These are phyloP conservation scores for Trichophyton mentagrophytes DNA, from an alignment of 2,329 filamentous ascomycete species.

Conservation along the genomic window DNA sequence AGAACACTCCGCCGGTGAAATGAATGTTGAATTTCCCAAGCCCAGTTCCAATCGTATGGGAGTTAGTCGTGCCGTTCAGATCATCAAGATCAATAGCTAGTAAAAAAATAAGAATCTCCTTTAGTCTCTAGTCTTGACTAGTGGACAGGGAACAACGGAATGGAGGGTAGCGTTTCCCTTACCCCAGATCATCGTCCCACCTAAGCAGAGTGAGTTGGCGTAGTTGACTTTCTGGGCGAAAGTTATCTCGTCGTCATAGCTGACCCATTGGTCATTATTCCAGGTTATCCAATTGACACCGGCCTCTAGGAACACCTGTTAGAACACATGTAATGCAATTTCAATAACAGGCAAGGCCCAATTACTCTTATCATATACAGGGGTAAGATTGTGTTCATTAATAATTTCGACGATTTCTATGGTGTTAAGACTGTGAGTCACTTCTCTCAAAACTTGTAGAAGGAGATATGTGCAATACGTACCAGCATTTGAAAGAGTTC, in stretches of 20 bases:
- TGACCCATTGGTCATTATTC: conserved; percentile 21
- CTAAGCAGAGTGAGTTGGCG: conserved; percentile 22
- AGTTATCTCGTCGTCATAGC: conserved; percentile 25
- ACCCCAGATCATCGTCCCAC: conserved; percentile 14
- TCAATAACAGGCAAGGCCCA: conserved; percentile 7
- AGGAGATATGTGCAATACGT: background rate
- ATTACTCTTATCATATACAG: conserved; percentile 17
- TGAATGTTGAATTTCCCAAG: background rate
- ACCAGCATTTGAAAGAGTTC: background rate
- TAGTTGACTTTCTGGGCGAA: conserved; percentile 23
- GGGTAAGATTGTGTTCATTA: background rate
- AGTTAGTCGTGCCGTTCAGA: background rate
- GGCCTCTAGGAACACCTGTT: background rate
- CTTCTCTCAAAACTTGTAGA: conserved; percentile 2
- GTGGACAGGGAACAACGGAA: background rate
- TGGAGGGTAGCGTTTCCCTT: background rate
- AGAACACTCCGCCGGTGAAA: background rate
- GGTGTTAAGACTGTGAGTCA: conserved; percentile 24
- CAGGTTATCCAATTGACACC: conserved; percentile 18
- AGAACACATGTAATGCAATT: background rate
- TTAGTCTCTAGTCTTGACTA: background rate
- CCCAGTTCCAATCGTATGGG: background rate
- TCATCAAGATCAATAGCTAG: background rate
- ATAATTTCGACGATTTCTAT: conserved; percentile 18
- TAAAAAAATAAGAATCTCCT: background rate